Base-by-base conservation (phyloP, 345 rosid species). In the Eutrema yunnanense region DNA sequence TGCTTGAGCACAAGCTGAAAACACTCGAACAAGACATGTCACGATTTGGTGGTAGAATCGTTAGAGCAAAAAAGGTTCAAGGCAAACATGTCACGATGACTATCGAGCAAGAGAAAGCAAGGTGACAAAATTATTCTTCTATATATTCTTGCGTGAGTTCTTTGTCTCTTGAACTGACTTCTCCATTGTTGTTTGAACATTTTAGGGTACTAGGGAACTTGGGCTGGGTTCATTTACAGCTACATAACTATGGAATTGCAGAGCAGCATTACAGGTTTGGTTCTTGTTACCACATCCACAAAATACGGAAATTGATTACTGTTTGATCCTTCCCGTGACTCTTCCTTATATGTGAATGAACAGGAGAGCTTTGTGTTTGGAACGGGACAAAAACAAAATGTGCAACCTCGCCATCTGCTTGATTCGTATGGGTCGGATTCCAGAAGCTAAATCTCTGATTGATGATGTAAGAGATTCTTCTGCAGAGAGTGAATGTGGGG, bases 181-280 rank as follows among this genome's bases (percentile, higher is more conserved):
- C 7, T 44, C 9, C 16, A 8, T 9, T 56, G 46, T 26, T 11
- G 44, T 49, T 40, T 34, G 71, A 44, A 68, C 49, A 26, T 73
- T 44, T 59, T 72, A 88, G 97, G 84, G 75, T 92, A 58, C 64
- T 88, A 4, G 97, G 97, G 43, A 92, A 92, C 75, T 66, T 92
- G 78, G 98, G 96, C 6, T 92, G 96, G 98, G 96, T 93, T 73
- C 86, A 86, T 64, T 71, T 92, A 75, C 92, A 84, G 84, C 72
- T 83, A 30, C 86, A 82, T 71, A 83, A 92, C 74, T 90, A 83
- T 32, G 87, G 91, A 69, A 82, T 82, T n/a, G 93, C 96, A 9
- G 93, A 90, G 68, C 86, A 86, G 29, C 70, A 83, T 77, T 90
- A 92, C 85, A 82, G 89, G 96, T 83, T 75, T 49, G 36, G 32